Evolutionary conservation across 164 flowering plant genomes (phyloP).

Genomic region (Saururus chinensis): DNA sequence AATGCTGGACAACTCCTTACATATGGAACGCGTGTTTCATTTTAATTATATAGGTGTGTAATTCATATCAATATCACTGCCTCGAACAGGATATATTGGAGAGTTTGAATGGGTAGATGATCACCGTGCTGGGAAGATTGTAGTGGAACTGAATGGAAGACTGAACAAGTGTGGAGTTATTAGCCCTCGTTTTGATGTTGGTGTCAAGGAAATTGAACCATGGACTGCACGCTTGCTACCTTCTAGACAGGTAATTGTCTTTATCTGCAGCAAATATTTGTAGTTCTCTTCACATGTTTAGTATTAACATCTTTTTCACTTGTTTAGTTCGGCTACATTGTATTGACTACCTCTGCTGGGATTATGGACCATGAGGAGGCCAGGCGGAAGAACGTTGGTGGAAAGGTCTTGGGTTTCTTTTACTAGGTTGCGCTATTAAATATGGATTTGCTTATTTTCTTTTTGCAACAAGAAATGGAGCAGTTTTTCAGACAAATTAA

Average conservation of each 20-base stretch:
- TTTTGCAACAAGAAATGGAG: too few relatives aligned
- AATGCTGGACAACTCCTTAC: background rate
- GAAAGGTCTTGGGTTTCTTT: constrained; percentile 24
- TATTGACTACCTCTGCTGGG: constrained; percentile 27
- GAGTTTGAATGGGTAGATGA: constrained; percentile 25
- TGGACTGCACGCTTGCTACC: constrained; percentile 26
- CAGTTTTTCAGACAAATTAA: too few relatives aligned
- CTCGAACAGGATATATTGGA: constrained; percentile 17
- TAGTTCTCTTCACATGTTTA: background rate
- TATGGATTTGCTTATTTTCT: too few relatives aligned
- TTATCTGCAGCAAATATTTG: background rate
- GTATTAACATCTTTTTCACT: too few relatives aligned
- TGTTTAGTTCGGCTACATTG: constrained; percentile 13
- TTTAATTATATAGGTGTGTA: background rate
- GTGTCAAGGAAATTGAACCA: constrained; percentile 18
- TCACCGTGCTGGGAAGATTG: constrained; percentile 19
- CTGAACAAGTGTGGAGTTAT: constrained; percentile 21
- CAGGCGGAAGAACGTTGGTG: constrained; percentile 29
- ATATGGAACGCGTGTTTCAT: background rate
- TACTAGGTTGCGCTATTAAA: constrained; percentile 2
- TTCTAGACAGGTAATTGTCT: constrained; percentile 21
- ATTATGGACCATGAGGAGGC: constrained; percentile 39
- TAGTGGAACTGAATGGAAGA: constrained; percentile 21
- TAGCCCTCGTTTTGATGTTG: constrained; percentile 25
- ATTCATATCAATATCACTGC: background rate